A percentile compares a stretch with the other conserved stretches of the same genome.
Evolutionary conservation across 768 basidiomycete species (phyloP).

Genomic region (Panus rudis): DNA sequence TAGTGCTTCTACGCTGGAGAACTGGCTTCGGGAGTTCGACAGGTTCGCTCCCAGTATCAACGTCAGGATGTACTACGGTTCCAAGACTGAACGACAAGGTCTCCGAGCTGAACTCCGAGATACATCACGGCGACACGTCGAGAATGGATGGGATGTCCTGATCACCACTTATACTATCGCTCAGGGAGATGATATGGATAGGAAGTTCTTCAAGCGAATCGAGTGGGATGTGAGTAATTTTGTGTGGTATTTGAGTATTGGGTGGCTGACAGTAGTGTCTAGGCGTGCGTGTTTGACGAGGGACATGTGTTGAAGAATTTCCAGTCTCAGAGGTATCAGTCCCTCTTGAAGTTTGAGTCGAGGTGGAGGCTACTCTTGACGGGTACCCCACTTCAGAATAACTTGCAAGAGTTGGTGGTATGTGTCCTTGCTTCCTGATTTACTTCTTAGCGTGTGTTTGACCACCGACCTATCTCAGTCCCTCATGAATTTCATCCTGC

Average conservation of each 20-base stretch:
- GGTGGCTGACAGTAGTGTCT: background rate
- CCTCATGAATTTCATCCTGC: slow-evolving; percentile 95
- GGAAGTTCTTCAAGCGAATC: slow-evolving; percentile 87
- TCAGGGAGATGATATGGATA: slow-evolving; percentile 78
- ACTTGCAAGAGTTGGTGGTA: slow-evolving; percentile 85
- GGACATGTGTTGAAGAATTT: slow-evolving; percentile 97
- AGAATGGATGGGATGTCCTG: slow-evolving; percentile 82
- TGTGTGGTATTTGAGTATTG: background rate
- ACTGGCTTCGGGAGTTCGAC: slow-evolving; percentile 96
- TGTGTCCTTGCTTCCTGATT: slow-evolving; percentile 23
- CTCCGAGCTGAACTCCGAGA: slow-evolving; percentile 69
- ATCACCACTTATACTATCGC: slow-evolving; percentile 96
- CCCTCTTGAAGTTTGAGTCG: slow-evolving; percentile 77
- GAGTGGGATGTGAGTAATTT: slow-evolving; percentile 77
- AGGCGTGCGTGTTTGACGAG: slow-evolving; percentile 96
- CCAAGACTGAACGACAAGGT: slow-evolving; percentile 74
- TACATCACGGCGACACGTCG: slow-evolving; percentile 41
- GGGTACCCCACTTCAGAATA: slow-evolving; percentile 92
- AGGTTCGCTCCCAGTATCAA: slow-evolving; percentile 82
- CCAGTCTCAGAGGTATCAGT: slow-evolving; percentile 92
- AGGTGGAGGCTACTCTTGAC: slow-evolving; percentile 90
- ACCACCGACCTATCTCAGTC: slow-evolving; percentile 48
- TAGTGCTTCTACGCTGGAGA: slow-evolving; percentile 94
- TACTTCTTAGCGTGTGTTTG: slow-evolving; percentile 2
- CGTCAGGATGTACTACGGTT: slow-evolving; percentile 90